Base-by-base conservation (phyloP, 2,329 filamentous ascomycete genomes). In the Penicillium griseofulvum region DNA sequence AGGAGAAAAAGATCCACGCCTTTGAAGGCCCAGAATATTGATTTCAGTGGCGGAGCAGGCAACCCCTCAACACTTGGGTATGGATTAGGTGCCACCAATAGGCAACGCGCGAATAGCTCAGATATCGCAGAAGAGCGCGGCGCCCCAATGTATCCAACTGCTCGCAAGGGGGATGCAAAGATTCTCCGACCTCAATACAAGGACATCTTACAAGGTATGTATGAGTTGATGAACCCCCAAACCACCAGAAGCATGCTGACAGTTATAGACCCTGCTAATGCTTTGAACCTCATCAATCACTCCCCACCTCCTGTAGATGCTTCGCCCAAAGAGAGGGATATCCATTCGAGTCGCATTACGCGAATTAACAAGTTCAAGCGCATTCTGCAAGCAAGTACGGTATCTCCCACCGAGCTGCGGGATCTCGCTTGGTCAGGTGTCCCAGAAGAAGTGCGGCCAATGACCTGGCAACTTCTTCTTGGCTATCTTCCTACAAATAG, bases 331-430 rank as follows among this genome's bases (percentile, higher is more conserved):
- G 91, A 97, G 69, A 80, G 87, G 17, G 93, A 97, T 69, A 88
- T 87, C 12, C 87, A 96, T 69, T 92, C 89, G 54, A 89, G 92
- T 42, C 86, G 91, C 57, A 94, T 96, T 65, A 89, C 90, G 7
- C 87, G 94, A 59, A 99, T 99, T 71, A 97, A 99, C 77, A 97
- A 97, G 71, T 99, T 99, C 78, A 99, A 99, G 75, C 89, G 88
- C 66, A 90, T 99, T 49, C 80, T 99, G 7, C 94, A 99, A 76
- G 86, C 93, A 22, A 96, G 90, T 38, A 91, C 90, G 1, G 94
- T 99, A 65, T 87, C 91, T 2, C 76, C 97, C 2, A 80, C 88
- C 17, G 93, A 97, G 50, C 81, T 99, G 24, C 85, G 94, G 59
- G 82, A 91, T 55, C 81, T 91, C 31, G 91, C 94, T 29, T 99